These are phyloP conservation scores for Obelidium mucronatum DNA, from an alignment of 192 early-diverging fungal genomes.

Conservation along the genomic window DNA sequence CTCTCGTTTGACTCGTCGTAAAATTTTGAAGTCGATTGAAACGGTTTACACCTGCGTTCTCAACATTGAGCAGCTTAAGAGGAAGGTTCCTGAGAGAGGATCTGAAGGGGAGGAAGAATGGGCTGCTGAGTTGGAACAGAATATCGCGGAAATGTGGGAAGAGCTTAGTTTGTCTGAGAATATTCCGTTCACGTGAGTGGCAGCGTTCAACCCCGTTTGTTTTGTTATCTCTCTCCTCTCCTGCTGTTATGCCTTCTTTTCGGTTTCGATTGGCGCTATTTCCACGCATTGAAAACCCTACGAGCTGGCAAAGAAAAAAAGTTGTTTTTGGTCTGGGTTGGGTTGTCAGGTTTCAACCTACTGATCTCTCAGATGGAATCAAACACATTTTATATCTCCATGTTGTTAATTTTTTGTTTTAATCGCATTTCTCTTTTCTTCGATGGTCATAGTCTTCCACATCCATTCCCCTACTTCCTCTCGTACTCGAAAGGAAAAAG, in stretches of 20 bases:
- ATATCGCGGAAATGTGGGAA: slow-evolving; percentile 66
- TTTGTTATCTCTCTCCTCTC: neutral
- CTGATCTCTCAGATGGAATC: too few relatives aligned
- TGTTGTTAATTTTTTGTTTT: neutral
- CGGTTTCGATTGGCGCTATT: neutral
- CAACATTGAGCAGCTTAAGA: slow-evolving; percentile 82
- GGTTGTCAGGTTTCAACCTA: too few relatives aligned
- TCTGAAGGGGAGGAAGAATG: slow-evolving; percentile 53
- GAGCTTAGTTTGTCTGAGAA: slow-evolving; percentile 66
- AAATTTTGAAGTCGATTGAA: slow-evolving; percentile 69
- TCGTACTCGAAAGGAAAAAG: slow-evolving; percentile 89
- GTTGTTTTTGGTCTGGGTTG: too few relatives aligned
- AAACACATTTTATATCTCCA: too few relatives aligned
- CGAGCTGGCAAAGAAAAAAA: too few relatives aligned
- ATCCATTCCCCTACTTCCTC: slow-evolving; percentile 88
- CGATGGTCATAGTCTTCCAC: slow-evolving; percentile 56
- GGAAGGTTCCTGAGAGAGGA: slow-evolving; percentile 67
- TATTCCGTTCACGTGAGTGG: slow-evolving; percentile 66
- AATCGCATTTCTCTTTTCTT: neutral
- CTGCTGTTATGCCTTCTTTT: slow-evolving; percentile 2
- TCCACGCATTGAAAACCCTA: slow-evolving; percentile 7
- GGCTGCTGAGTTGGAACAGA: slow-evolving; percentile 24
- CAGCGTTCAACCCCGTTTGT: too few relatives aligned
- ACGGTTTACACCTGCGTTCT: slow-evolving; percentile 80
- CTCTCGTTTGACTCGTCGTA: slow-evolving; percentile 30